phyloP scores from a whole-genome alignment of 208 protist species.

The Hexamita inflata region DNA sequence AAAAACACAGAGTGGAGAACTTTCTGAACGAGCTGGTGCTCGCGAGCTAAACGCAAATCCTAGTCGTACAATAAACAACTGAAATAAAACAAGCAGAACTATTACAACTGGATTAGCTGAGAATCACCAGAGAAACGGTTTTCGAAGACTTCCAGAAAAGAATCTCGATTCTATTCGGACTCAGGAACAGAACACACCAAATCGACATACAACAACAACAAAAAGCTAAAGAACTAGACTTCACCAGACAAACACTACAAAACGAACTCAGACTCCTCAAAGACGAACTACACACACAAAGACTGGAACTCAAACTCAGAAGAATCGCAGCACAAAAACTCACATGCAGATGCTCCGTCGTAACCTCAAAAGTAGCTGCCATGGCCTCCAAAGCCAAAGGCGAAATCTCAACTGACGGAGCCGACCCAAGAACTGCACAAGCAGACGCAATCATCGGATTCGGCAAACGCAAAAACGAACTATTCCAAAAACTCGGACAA shows the following conservation, averaged over 20 bases:
- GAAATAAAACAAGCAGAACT: background rate
- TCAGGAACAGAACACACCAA: conserved; percentile 7
- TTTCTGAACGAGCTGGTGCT: background rate
- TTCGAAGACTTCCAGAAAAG: background rate
- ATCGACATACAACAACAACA: background rate
- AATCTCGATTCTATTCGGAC: conserved; percentile 9
- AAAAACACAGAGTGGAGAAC: background rate
- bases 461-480: background rate
- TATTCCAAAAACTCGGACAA: background rate
- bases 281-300: background rate
- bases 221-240: background rate
- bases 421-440: conserved; percentile 20
- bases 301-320: conserved; percentile 4
- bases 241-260: background rate
- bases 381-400: background rate
- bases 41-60: background rate
- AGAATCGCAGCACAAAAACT: background rate
- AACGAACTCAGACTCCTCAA: background rate
- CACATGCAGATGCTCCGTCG: background rate
- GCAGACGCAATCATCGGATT: conserved; percentile 15
- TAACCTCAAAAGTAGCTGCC: background rate
- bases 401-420: background rate
- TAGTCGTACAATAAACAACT: background rate
- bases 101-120: conserved; percentile 12
- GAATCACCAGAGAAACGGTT: background rate